Conservation (phyloP, 225 moss, liverwort and hornwort genomes). For the Pseudoscleropodium purum region DNA sequence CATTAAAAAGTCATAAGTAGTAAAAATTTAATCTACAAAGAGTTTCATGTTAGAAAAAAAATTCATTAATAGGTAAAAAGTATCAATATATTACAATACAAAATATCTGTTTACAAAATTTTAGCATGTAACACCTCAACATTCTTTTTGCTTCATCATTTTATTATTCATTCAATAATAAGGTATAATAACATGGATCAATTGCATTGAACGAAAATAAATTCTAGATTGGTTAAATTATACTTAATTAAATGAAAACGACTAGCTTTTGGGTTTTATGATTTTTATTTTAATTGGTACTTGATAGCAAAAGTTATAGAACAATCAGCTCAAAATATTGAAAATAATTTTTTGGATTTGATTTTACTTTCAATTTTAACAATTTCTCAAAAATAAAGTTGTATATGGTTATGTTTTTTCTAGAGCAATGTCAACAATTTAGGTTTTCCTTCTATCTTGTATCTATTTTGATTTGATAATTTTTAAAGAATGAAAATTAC, state of each 20-base stretch:
- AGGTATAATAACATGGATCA: not conserved
- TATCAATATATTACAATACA: not conserved
- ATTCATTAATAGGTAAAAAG: too few relatives aligned
- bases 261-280: too few relatives aligned
- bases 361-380: too few relatives aligned
- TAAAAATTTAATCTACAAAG: not conserved
- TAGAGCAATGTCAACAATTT: not conserved
- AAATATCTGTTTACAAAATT: not conserved
- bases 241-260: too few relatives aligned
- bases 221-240: not conserved
- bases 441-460: not conserved
- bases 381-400: not conserved
- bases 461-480: too few relatives aligned
- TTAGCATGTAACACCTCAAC: not conserved
- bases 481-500: not conserved
- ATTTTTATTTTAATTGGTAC: too few relatives aligned
- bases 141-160: not conserved
- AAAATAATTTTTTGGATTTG: too few relatives aligned
- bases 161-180: not conserved
- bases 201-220: not conserved
- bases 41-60: too few relatives aligned
- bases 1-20: not conserved
- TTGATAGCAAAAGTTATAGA: rapidly evolving
- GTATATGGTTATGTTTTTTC: not conserved
- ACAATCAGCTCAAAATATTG: too few relatives aligned